Evolutionary conservation across 257 asterid genomes (phyloP).

Genomic region (Euphrasia confusa): DNA sequence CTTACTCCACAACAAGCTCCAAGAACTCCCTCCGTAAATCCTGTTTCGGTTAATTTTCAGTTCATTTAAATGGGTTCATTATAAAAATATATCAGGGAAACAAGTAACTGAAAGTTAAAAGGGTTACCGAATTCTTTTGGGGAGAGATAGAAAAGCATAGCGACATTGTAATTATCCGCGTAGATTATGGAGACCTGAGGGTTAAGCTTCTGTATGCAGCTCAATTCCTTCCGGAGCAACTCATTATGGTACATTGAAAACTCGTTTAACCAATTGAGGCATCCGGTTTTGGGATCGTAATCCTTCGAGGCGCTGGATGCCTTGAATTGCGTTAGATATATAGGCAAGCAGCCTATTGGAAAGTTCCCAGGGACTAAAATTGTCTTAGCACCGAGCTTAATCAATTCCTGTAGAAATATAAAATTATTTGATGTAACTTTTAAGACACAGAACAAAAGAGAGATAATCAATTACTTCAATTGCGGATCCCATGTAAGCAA

Average conservation of each 20-base stretch:
- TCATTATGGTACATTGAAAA: slow-evolving; percentile 36
- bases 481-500: slow-evolving; percentile 25
- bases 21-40: slow-evolving; percentile 32
- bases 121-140: slow-evolving; percentile 29
- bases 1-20: slow-evolving; percentile 51
- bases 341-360: slow-evolving; percentile 46
- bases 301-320: slow-evolving; percentile 17
- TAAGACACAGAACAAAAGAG: not conserved
- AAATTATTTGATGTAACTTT: not conserved
- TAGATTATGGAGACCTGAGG: slow-evolving; percentile 42
- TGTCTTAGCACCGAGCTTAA: slow-evolving; percentile 43
- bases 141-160: slow-evolving; percentile 30
- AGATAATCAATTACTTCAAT: slow-evolving; percentile 18
- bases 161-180: slow-evolving; percentile 47
- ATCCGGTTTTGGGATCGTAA: slow-evolving; percentile 44
- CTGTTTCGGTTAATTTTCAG: slow-evolving; percentile 23
- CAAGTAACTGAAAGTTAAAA: not conserved
- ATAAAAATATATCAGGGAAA: not conserved
- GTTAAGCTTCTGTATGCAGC: slow-evolving; percentile 26
- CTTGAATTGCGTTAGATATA: slow-evolving; percentile 27
- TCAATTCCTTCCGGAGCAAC: slow-evolving; percentile 35
- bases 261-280: slow-evolving; percentile 47
- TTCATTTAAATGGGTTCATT: not conserved
- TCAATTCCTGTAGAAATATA: slow-evolving; percentile 33
- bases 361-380: slow-evolving; percentile 46